Evolutionary conservation across 495 filamentous ascomycete genomes (phyloP).

Genomic region (Daldinia vernicosa): DNA sequence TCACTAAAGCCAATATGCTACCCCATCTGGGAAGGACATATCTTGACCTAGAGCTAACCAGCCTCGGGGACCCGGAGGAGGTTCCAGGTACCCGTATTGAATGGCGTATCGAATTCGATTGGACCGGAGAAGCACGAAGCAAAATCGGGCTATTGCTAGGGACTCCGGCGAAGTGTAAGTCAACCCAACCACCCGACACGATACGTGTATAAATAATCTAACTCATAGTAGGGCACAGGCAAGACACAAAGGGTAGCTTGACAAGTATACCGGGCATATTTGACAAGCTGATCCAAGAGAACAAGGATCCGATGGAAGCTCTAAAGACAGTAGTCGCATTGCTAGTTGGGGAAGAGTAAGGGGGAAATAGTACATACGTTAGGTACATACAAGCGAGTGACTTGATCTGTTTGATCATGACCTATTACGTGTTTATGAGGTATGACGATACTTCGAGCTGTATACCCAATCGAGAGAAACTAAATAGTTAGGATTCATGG

Average conservation of each 20-base stretch:
- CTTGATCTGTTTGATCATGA: not conserved
- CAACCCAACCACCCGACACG: not conserved
- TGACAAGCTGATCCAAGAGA: constrained; percentile 58
- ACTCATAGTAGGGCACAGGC: constrained; percentile 58
- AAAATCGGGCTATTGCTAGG: constrained; percentile 56
- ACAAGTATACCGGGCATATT: constrained; percentile 62
- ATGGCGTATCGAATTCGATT: constrained; percentile 69
- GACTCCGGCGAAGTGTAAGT: constrained; percentile 63
- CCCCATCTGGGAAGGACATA: constrained; percentile 55
- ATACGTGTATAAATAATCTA: constrained; percentile 29
- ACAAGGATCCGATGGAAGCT: constrained; percentile 60
- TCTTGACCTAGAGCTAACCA: constrained; percentile 53
- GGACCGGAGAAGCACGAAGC: constrained; percentile 69
- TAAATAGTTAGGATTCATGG: not conserved
- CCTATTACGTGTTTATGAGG: constrained; percentile 13
- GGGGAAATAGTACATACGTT: not conserved
- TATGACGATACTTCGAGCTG: not conserved
- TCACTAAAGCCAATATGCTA: constrained; percentile 44
- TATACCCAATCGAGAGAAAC: not conserved
- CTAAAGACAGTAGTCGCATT: constrained; percentile 63
- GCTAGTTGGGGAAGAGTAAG: constrained; percentile 51
- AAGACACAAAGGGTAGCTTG: constrained; percentile 58
- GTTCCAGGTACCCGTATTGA: constrained; percentile 52
- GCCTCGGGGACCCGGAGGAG: constrained; percentile 24
- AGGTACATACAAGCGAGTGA: not conserved